These are phyloP conservation scores for Skeletonema menzelii DNA, from an alignment of 108 stramenopile species.

Conservation along the genomic window DNA sequence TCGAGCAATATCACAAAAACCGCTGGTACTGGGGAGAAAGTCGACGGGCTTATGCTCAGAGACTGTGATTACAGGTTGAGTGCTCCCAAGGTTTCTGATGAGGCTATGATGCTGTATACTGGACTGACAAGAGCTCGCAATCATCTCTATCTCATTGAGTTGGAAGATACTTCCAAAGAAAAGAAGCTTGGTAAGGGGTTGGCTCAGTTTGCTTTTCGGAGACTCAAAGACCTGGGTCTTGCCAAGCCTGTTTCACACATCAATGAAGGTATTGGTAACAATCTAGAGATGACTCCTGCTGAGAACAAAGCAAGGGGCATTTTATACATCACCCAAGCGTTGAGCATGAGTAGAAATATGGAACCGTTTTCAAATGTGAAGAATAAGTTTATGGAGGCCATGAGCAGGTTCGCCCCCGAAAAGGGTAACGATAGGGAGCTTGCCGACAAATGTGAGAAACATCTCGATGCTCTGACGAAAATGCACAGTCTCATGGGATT, in stretches of 20 bases:
- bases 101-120: slow-evolving; percentile 30
- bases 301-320: slow-evolving; percentile 14
- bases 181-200: slow-evolving; percentile 1
- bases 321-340: slow-evolving; percentile 13
- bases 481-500: slow-evolving; percentile 2
- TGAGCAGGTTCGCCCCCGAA: slow-evolving; percentile 9
- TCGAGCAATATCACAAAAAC: slow-evolving; percentile 2
- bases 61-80: slow-evolving; percentile 16
- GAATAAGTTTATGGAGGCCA: slow-evolving; percentile 4
- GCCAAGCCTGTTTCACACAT: slow-evolving; percentile 8
- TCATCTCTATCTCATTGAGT: slow-evolving; percentile 14
- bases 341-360: slow-evolving; percentile 11
- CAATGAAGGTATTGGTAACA: background rate
- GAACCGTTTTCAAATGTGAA: slow-evolving; percentile 6
- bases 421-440: slow-evolving; percentile 6
- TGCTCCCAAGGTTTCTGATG: slow-evolving; percentile 7
- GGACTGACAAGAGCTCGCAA: slow-evolving; percentile 21
- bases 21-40: background rate
- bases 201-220: slow-evolving; percentile 9
- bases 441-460: slow-evolving; percentile 2
- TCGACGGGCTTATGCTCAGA: background rate
- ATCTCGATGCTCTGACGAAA: slow-evolving; percentile 12
- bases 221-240: slow-evolving; percentile 2
- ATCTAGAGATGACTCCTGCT: slow-evolving; percentile 20
- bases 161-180: background rate